Evolutionary conservation across 257 asterid species (phyloP), one percentile per base, ranked within the genome.

Genomic region (Fraxinus cuspidata): DNA sequence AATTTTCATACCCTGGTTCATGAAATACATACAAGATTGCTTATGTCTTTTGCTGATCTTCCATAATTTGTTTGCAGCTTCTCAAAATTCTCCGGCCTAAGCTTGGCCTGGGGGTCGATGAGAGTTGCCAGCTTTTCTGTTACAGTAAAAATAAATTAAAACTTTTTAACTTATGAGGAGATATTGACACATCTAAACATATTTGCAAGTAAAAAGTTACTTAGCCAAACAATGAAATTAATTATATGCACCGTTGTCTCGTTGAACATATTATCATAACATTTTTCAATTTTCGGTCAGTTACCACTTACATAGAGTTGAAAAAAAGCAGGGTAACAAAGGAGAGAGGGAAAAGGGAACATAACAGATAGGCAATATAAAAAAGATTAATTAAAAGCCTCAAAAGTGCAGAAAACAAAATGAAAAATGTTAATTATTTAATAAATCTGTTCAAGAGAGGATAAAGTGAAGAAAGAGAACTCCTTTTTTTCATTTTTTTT

Each of bases 81-180:
- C 27, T 71, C 72, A 27, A 66, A 63, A 31, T 19, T 42, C 37
- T 28, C 38, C 8, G 8, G 56, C 51, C 86, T 88, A 88, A 70
- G 89, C 88, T 82, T 84, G 83, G 42, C 97, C 97, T 1, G 97
- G 96, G 53, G 96, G 91, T 83, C 77, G 87, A 53, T 66, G 85
- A 65, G 93, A 89, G 76, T 83, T 89, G 74, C 97, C 94, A 0
- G 94, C 88, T 85, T 85, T 88, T 80, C 97, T 92, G 92, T 80
- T 65, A 27, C 58, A 1, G 19, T 23, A 12, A 25, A 63, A 63
- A 63, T 11, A 27, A 63, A 40, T 8, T 56, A 56, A 56, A 56
- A 0, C 23, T 53, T 56, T 21, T 56, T 63, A 9, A 63, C 15
- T 60, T 23, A 7, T 60, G 8, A 25, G 16, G 29, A 23, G 19